Conservation (phyloP, 805 yeast species). For the Candida pini region DNA sequence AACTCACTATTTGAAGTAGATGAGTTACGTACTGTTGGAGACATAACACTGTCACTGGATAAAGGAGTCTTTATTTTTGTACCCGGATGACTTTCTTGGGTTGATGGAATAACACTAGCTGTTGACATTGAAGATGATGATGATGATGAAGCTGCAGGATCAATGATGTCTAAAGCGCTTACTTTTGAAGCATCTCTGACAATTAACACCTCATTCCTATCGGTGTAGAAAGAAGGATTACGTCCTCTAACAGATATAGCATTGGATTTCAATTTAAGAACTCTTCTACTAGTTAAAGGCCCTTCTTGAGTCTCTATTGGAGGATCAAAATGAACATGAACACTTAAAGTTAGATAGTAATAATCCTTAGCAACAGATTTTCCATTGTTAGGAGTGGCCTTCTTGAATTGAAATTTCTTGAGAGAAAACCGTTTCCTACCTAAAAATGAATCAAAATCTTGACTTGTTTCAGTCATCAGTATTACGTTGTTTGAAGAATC, state of each 20-base stretch:
- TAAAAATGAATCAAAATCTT: slow-evolving; percentile 6
- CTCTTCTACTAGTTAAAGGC: not conserved
- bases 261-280: slow-evolving; percentile 22
- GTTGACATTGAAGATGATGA: not conserved
- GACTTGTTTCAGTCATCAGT: not conserved
- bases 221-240: slow-evolving; percentile 55
- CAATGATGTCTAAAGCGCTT: not conserved
- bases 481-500: not conserved
- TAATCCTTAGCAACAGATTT: slow-evolving; percentile 40
- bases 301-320: slow-evolving; percentile 1
- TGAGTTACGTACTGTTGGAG: not conserved
- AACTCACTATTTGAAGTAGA: too few species aligned
- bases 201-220: slow-evolving; percentile 44
- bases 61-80: not conserved
- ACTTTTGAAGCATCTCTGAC: slow-evolving; percentile 8
- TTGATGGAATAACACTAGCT: not conserved
- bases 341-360: slow-evolving; percentile 30
- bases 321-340: slow-evolving; percentile 4
- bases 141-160: not conserved
- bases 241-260: slow-evolving; percentile 57
- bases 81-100: not conserved
- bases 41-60: not conserved
- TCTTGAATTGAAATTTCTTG: slow-evolving; percentile 42
- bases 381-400: slow-evolving; percentile 49
- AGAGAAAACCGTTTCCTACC: slow-evolving; percentile 23